These are phyloP conservation scores for Phyllostachys edulis DNA, from an alignment of 176 grass and related monocot genomes.

Conservation along the genomic window DNA sequence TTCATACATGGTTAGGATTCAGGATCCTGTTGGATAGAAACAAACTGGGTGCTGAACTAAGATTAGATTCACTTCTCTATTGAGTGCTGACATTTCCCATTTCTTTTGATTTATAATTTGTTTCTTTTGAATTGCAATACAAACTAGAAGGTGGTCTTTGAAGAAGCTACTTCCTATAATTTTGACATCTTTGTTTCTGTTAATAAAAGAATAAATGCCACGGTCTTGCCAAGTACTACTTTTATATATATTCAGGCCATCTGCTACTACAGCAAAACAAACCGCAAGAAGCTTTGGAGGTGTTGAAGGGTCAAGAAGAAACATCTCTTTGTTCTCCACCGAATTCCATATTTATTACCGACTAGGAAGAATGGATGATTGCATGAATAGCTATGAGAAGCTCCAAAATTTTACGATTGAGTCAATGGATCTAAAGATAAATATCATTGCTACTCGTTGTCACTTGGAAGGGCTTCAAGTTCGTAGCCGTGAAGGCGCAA, in stretches of 20 bases:
- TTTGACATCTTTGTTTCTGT: too few relatives aligned
- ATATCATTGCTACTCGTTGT: conserved; percentile 78
- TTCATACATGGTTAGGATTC: too few relatives aligned
- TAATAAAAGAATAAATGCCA: too few relatives aligned
- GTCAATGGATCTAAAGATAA: conserved; percentile 89
- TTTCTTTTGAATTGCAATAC: too few relatives aligned
- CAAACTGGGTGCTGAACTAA: too few relatives aligned
- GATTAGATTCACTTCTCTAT: too few relatives aligned
- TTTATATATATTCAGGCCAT: conserved; percentile 60
- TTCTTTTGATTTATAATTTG: too few relatives aligned
- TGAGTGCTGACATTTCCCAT: too few relatives aligned
- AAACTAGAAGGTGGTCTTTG: too few relatives aligned
- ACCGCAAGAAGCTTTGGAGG: conserved; percentile 72
- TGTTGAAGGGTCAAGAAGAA: conserved; percentile 62
- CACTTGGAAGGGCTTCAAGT: conserved; percentile 79
- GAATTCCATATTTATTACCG: conserved; percentile 95
- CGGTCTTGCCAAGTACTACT: not conserved
- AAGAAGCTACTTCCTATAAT: too few relatives aligned
- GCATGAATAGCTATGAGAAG: conserved; percentile 84
- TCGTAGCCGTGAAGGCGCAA: conserved; percentile 59
- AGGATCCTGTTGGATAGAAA: too few relatives aligned
- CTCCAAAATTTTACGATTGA: conserved; percentile 81
- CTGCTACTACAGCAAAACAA: conserved; percentile 96
- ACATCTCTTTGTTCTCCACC: conserved; percentile 64
- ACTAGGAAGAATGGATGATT: conserved; percentile 80